Percentiles rank a stretch among this genome's conserved stretches.
Evolutionary conservation across 306 rosid genomes (phyloP).

Genomic region (Argentina anserina): DNA sequence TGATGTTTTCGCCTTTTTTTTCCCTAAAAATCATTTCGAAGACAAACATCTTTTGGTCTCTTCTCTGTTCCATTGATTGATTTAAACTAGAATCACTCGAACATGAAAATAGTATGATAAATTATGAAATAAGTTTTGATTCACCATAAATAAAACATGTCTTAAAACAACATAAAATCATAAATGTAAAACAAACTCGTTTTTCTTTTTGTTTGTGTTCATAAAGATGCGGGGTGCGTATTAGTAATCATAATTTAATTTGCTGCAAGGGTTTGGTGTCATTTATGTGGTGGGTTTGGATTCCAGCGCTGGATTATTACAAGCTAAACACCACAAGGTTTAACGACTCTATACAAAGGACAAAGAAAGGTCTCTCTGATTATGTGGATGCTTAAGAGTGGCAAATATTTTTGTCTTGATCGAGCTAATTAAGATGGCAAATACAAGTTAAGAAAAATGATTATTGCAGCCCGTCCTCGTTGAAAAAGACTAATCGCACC

Average conservation of each 20-base stretch:
- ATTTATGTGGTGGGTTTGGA: neutral
- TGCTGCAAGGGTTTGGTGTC: neutral
- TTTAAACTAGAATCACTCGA: no score
- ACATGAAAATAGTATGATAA: no score
- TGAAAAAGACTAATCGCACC: constrained; percentile 28
- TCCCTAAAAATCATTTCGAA: no score
- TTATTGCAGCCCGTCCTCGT: constrained; percentile 3
- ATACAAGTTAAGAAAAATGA: constrained; percentile 18
- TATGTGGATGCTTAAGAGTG: constrained; percentile 1
- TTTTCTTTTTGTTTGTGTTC: no score
- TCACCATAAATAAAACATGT: no score
- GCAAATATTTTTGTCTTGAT: constrained; percentile 13
- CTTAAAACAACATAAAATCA: no score
- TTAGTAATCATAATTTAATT: neutral
- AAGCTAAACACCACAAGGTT: neutral
- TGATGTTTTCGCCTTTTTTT: neutral
- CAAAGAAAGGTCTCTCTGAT: neutral
- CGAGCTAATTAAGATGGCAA: constrained; percentile 13
- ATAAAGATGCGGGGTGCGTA: no score
- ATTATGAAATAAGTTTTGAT: no score
- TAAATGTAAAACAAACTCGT: no score
- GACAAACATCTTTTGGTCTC: no score
- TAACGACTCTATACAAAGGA: neutral
- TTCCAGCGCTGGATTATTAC: neutral
- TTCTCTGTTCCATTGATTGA: no score